Evolutionary conservation across 257 asterid genomes (phyloP), one percentile per base, ranked within the genome.

Genomic region (Cordia subcordata): DNA sequence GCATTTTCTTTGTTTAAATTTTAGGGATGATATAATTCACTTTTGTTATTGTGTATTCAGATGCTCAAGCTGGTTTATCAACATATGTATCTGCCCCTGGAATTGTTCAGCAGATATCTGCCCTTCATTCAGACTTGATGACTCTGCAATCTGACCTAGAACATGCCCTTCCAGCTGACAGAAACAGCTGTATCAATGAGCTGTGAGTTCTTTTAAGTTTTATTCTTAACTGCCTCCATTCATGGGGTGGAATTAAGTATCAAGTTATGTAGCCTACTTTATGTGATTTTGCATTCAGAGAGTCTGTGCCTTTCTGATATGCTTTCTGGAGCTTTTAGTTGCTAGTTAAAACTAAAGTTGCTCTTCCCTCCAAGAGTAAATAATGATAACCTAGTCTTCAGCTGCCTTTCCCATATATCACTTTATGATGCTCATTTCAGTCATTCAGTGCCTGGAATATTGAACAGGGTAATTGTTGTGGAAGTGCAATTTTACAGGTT

Each of bases 71-170:
- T 80, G 88, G 95, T 81, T 72, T 82, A 66, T 86, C 97, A 54
- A 81, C 94, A 23, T 92, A 92, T 54, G 97, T 92, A 35, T 92
- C 99, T 5, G 95, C 94, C 44, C 99, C 99, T 18, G 96, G 99
- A 68, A 83, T 92, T 58, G 85, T 92, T 65, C 97, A 92, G 63
- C 99, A 92, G 67, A 76, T 92, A 67, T 88, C 95, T 33, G 80
- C 77, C 75, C 99, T 92, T 73, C 95, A 79, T 14, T 88, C 96
- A 0, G 96, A 88, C 74, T 77, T 92, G 67, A 81, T 69, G 90
- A 69, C 91, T 39, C 71, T 84, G 80, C 94, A 86, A 58, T 92
- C 92, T 62, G 97, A 92, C 77, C 85, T 88, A n/a, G 99, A 92
- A 62, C 83, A 92, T 70, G 78, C 95, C 75, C 96, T 92, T 58